These are phyloP conservation scores for Boletus insuetus DNA, from an alignment of 768 basidiomycete species.

Conservation along the genomic window DNA sequence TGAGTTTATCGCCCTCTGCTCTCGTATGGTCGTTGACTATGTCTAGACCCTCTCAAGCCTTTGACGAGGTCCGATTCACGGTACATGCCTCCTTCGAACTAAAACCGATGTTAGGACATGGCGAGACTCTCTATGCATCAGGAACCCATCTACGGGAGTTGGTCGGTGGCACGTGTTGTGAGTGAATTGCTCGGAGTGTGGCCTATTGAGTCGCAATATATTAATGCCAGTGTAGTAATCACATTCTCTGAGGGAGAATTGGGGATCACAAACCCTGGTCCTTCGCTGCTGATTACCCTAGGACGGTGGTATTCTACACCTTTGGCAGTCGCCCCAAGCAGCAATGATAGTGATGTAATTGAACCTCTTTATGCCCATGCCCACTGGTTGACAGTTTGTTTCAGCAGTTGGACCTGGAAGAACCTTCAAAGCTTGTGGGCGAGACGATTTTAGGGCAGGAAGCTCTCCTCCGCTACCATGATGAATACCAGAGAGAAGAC, in stretches of 20 bases:
- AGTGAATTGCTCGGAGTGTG: not conserved
- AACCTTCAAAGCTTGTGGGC: not conserved
- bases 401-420: not conserved
- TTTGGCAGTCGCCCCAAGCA: not conserved
- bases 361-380: not conserved
- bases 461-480: not conserved
- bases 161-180: not conserved
- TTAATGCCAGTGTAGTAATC: not conserved
- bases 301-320: not conserved
- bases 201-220: not conserved
- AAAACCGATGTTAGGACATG: too few relatives aligned
- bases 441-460: not conserved
- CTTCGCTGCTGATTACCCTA: not conserved
- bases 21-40: too few relatives aligned
- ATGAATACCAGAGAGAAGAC: not conserved
- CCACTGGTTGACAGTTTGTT: not conserved
- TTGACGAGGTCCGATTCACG: too few relatives aligned
- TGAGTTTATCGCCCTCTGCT: too few relatives aligned
- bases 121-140: too few relatives aligned
- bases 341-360: not conserved
- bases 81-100: too few relatives aligned
- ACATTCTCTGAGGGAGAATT: not conserved
- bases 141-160: not conserved
- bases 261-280: not conserved
- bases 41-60: too few relatives aligned